Base-by-base conservation (phyloP, 768 basidiomycete species). In the Lepiota brunneoincarnata region DNA sequence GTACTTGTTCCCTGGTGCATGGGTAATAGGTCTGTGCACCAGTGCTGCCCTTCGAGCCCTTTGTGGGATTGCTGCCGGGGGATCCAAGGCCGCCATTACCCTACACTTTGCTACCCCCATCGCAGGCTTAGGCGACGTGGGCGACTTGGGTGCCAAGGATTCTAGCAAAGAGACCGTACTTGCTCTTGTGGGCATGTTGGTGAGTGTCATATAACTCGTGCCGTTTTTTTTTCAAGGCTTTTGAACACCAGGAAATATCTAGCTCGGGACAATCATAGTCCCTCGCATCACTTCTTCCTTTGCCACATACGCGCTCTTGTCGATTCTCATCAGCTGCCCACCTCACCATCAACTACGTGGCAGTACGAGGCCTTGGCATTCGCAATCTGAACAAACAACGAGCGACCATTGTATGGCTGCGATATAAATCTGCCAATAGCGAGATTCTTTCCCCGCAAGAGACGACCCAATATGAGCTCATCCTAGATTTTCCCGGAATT, bases 141-240 rank as follows among this genome's bases (percentile, higher is more conserved):
- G 86, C 1, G 87, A 89, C 59, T 69, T 88, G 38, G 87, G 82
- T 54, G 86, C 86, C 1, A 89, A 89, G 62, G 86, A 86, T 55
- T 76, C 82, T 0, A 87, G 86, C 64, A 84, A 84, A 57, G 86
- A 88, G 66, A 89, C 87, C 0, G 80, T 87, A 0, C 68, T 89
- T 2, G 82, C 82, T 1, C 76, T 89, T 26, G 60, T 83, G 1
- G 86, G 87, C 17, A 83, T 87, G 79, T 61, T 88, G 64, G 87
- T 87, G 52, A 62, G 82, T 56, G 21, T 48, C 6, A 6, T 2
- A 36, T 21, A 37, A 14, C 43, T 18, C 1, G 17, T 35, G 3
- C n/a, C n/a, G n/a, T n/a, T n/a, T n/a, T 37, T 3, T 44, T 15
- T 14, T 40, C 11, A 35, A 26, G 11, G 14, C 2, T 11, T n/a